phyloP scores from a whole-genome alignment of 1,284 basidiomycete species.

The Coniophora puteana region DNA sequence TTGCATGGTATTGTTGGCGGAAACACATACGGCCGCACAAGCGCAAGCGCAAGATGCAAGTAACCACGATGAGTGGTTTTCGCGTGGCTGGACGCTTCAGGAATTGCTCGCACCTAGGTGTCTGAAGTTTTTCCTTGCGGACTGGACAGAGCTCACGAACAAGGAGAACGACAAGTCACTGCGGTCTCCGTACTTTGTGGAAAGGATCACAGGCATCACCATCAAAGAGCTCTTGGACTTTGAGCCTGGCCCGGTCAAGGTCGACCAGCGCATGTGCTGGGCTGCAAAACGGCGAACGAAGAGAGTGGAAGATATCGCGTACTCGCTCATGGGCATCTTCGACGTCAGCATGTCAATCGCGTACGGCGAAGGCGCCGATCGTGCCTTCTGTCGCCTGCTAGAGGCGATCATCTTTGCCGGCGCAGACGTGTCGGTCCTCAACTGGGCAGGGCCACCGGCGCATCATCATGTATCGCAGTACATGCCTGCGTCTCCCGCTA shows the following conservation, averaged over 20 bases:
- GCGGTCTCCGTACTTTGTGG: neutral
- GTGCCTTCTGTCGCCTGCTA: constrained; percentile 4
- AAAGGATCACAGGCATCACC: neutral
- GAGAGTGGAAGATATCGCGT: constrained; percentile 6
- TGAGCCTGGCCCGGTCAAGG: neutral
- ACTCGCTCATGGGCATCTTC: constrained; percentile 6
- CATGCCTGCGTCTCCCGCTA: constrained; percentile 2
- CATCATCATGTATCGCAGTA: neutral
- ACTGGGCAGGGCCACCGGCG: constrained; percentile 3
- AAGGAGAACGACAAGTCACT: neutral
- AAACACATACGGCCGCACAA: too few species aligned
- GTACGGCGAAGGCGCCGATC: constrained; percentile 5
- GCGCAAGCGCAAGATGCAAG: neutral
- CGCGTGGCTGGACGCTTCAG: constrained; percentile 4
- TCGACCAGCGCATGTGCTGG: constrained; percentile 3
- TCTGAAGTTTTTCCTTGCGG: constrained; percentile 1
- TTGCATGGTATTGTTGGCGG: constrained; percentile 3
- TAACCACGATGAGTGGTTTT: neutral
- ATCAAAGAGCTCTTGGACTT: neutral
- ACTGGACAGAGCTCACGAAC: constrained; percentile 1
- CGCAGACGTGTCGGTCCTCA: neutral
- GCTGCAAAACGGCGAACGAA: constrained; percentile 2
- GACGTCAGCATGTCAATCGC: constrained; percentile 1
- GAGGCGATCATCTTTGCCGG: constrained; percentile 4
- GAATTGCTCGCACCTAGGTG: constrained; percentile 3